Percentiles rank a stretch among this genome's conserved stretches.
These are phyloP conservation scores for Solanum raphanifolium DNA, from an alignment of 257 asterid genomes.

Conservation along the genomic window DNA sequence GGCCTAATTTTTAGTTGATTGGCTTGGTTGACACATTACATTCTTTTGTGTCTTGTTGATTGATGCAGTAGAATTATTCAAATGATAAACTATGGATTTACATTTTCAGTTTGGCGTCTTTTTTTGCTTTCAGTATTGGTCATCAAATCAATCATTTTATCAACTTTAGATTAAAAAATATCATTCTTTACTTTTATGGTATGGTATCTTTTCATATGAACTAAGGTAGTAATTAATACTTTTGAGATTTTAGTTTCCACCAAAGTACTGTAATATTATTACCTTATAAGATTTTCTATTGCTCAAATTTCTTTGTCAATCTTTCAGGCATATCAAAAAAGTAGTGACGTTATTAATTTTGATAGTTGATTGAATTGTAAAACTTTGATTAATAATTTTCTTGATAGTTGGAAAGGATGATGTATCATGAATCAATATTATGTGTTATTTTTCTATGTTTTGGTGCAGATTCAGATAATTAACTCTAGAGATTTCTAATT, in stretches of 20 bases:
- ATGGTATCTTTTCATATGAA: not conserved
- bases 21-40: not conserved
- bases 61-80: not conserved
- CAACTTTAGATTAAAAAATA: not conserved
- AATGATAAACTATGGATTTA: not conserved
- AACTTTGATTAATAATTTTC: not conserved
- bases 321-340: not conserved
- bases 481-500: not conserved
- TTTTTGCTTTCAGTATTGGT: not conserved
- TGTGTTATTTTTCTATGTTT: not conserved
- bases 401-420: not conserved
- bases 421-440: not conserved
- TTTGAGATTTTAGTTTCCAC: not conserved
- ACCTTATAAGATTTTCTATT: not conserved
- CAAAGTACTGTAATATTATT: not conserved
- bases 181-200: not conserved
- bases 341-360: not conserved
- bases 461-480: not conserved
- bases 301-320: not conserved
- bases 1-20: not conserved
- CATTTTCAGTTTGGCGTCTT: not conserved
- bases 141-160: not conserved
- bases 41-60: not conserved
- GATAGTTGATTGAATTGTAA: not conserved
- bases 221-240: not conserved